These are phyloP conservation scores for Ganoderma meredithae DNA, from an alignment of 1,284 basidiomycete genomes.

Conservation along the genomic window DNA sequence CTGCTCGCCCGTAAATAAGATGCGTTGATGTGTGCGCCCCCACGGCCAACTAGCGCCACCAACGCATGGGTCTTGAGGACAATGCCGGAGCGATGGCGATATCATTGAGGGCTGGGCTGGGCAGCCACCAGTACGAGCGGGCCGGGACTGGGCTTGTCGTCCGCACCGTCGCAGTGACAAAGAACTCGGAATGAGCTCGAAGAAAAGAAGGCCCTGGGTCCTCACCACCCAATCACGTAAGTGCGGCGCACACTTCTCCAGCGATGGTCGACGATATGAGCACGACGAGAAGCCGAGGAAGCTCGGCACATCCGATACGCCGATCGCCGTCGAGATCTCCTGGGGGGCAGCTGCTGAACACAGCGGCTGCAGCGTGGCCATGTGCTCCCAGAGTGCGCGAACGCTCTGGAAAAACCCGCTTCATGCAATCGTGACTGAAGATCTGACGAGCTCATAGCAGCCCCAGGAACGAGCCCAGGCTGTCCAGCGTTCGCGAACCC, in stretches of 20 bases:
- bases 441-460: neutral
- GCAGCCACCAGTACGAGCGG: neutral
- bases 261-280: neutral
- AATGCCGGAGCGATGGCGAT: neutral
- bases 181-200: neutral
- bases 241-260: neutral
- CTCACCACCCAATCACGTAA: neutral
- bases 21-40: neutral
- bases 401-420: neutral
- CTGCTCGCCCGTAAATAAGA: neutral
- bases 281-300: neutral
- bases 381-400: neutral
- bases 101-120: no score
- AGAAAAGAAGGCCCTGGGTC: neutral
- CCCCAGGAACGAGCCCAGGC: neutral
- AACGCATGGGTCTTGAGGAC: neutral
- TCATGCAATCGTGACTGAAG: neutral
- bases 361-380: neutral
- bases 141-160: neutral
- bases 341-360: neutral
- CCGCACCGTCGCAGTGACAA: neutral
- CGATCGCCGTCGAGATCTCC: slow-evolving; percentile 4
- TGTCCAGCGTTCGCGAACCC: neutral
- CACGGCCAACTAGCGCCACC: neutral
- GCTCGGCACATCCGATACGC: neutral